These are phyloP conservation scores for Rosa rugosa DNA, from an alignment of 306 rosid species.

Conservation along the genomic window DNA sequence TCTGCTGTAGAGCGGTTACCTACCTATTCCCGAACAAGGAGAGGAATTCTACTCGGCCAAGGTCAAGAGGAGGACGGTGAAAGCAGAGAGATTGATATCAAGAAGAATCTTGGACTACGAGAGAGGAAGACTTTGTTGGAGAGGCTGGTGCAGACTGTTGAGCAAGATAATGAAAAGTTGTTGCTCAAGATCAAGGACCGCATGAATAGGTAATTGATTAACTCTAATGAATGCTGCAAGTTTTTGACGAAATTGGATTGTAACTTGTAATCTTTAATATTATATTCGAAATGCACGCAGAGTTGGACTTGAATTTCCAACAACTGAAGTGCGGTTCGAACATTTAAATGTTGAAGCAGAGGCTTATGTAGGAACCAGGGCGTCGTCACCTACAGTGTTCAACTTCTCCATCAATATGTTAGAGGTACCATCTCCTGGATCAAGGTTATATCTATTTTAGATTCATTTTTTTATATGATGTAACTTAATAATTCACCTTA, in stretches of 20 bases:
- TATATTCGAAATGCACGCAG: background rate
- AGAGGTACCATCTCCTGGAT: slow-evolving; percentile 43
- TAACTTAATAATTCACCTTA: too few species aligned
- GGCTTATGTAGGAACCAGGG: slow-evolving; percentile 61
- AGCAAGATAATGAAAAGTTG: background rate
- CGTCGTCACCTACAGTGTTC: slow-evolving; percentile 50
- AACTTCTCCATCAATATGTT: slow-evolving; percentile 52
- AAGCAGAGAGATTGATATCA: background rate
- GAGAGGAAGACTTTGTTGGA: background rate
- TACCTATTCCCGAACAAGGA: background rate
- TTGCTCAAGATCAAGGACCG: background rate
- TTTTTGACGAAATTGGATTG: background rate
- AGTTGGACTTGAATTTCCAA: slow-evolving; percentile 31
- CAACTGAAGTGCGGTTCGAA: slow-evolving; percentile 66
- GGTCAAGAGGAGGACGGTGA: background rate
- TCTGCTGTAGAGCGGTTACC: background rate
- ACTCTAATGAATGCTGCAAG: background rate
- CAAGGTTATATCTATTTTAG: background rate
- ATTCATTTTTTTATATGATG: background rate
- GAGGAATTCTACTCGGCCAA: background rate
- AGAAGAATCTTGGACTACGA: background rate
- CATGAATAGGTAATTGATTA: background rate
- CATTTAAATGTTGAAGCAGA: slow-evolving; percentile 57
- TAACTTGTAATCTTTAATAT: too few species aligned
- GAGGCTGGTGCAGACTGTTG: background rate